Conservation (phyloP, 2,329 filamentous ascomycete species). For the Colletotrichum higginsianum region DNA sequence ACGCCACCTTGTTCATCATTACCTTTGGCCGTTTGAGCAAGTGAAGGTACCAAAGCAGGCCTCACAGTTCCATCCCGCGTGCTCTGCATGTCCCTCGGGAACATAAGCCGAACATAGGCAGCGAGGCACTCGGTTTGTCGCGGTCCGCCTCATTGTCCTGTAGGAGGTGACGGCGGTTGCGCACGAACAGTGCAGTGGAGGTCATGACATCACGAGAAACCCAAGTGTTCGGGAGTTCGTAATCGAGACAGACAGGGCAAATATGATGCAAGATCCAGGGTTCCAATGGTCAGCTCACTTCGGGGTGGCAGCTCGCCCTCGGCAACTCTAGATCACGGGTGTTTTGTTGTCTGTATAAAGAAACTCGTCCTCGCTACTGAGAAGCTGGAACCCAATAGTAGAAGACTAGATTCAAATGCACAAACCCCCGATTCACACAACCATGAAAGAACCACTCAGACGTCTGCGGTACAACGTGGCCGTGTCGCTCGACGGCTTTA, state of each 20-base stretch:
- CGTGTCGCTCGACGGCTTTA: slow-evolving; percentile 54
- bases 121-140: neutral
- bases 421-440: neutral
- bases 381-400: neutral
- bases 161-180: neutral
- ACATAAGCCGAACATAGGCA: neutral
- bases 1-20: too few species aligned
- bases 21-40: neutral
- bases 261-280: neutral
- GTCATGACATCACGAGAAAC: slow-evolving; percentile 29
- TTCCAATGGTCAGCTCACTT: too few species aligned
- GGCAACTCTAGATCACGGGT: neutral
- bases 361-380: neutral
- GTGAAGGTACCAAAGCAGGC: neutral
- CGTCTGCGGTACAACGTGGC: slow-evolving; percentile 53
- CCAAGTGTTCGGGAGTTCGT: slow-evolving; percentile 28
- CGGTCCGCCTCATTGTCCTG: neutral
- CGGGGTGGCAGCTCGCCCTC: neutral
- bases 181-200: neutral
- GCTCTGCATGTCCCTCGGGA: too few species aligned
- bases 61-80: neutral
- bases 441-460: slow-evolving; percentile 24
- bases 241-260: slow-evolving; percentile 3
- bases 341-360: neutral
- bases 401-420: too few species aligned